These are phyloP conservation scores for Mariannaea elegans DNA, from an alignment of 2,329 filamentous ascomycete genomes.

Conservation along the genomic window DNA sequence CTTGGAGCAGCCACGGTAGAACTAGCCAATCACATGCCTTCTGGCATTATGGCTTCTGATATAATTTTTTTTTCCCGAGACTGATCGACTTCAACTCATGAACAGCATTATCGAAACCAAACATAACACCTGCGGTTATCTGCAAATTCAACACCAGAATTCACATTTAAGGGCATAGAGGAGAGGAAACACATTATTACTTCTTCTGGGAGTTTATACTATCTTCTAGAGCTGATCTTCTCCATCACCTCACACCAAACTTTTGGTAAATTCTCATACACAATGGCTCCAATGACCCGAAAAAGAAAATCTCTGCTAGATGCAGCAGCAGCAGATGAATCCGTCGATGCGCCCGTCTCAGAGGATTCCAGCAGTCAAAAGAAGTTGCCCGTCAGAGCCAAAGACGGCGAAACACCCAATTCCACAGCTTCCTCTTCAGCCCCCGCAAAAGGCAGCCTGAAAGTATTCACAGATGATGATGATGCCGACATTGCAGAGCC, in stretches of 20 bases:
- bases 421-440: constrained; percentile 8
- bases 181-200: background rate
- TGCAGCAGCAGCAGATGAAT: constrained; percentile 16
- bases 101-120: background rate
- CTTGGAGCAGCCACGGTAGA: constrained; percentile 5
- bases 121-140: background rate
- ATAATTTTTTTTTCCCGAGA: constrained; percentile 18
- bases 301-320: constrained; percentile 43
- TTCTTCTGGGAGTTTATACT: background rate
- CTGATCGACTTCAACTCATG: background rate
- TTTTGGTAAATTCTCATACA: constrained; percentile 2
- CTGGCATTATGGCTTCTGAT: background rate
- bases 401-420: constrained; percentile 36
- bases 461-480: constrained; percentile 48
- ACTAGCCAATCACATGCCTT: constrained; percentile 32
- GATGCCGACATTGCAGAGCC: constrained; percentile 33
- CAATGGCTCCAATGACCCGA: constrained; percentile 40
- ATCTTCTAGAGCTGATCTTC: background rate
- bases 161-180: background rate
- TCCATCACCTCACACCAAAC: background rate
- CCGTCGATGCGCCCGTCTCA: constrained; percentile 16
- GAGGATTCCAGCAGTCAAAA: constrained; percentile 33
- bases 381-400: constrained; percentile 48
- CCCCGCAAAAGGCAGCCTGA: constrained; percentile 40
- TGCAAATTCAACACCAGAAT: background rate